These are phyloP conservation scores for Larix kaempferi DNA, from an alignment of 75 land plant genomes.

Conservation along the genomic window DNA sequence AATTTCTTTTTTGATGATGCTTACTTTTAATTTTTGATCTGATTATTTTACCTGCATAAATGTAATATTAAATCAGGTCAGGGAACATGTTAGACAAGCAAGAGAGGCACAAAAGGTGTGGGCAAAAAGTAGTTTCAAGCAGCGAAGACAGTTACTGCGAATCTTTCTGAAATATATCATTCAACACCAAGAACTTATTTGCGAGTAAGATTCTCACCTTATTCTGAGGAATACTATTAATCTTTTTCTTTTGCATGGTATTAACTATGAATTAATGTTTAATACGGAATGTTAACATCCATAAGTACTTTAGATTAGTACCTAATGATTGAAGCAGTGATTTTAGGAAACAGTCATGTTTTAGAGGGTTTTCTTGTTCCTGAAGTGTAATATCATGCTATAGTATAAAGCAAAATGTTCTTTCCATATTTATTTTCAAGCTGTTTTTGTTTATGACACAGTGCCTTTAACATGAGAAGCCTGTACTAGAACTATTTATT, in stretches of 20 bases:
- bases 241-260: background rate
- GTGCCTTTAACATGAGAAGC: background rate
- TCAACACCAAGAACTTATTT: slow-evolving; percentile 91
- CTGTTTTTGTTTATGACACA: background rate
- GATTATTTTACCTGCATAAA: slow-evolving; percentile 7
- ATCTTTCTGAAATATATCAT: slow-evolving; percentile 81
- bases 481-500: background rate
- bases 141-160: slow-evolving; percentile 75
- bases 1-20: slow-evolving; percentile 2
- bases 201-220: slow-evolving; percentile 58
- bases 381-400: background rate
- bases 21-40: slow-evolving; percentile 3
- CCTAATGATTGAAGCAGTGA: too few species aligned
- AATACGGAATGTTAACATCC: too few species aligned
- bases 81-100: slow-evolving; percentile 69
- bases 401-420: too few species aligned
- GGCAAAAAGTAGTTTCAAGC: slow-evolving; percentile 79
- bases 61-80: slow-evolving; percentile 44
- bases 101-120: slow-evolving; percentile 82
- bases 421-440: too few species aligned
- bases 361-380: background rate
- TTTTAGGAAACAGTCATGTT: background rate
- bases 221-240: background rate
- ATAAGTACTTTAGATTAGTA: too few species aligned
- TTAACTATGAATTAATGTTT: too few species aligned